Evolutionary conservation across 2,329 filamentous ascomycete genomes (phyloP).

Genomic region (Echinosphaeria canescens): DNA sequence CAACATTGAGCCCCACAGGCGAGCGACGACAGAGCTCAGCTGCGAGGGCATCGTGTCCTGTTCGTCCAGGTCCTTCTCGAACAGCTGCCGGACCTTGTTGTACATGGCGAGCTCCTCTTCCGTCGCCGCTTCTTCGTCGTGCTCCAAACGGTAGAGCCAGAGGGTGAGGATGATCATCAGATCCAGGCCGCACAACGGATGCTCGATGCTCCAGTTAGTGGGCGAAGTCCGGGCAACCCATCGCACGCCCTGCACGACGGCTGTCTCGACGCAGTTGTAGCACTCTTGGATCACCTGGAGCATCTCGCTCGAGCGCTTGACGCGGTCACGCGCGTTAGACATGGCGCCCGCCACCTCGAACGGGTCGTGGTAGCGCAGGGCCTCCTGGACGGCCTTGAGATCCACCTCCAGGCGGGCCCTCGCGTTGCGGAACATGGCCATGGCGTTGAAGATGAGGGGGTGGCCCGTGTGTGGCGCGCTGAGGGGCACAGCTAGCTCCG

Average conservation of each 20-base stretch:
- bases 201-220: conserved; percentile 98
- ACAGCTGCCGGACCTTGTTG: conserved; percentile 75
- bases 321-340: conserved; percentile 81
- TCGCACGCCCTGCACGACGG: conserved; percentile 79
- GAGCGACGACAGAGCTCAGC: conserved; percentile 84
- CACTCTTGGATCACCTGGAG: conserved; percentile 96
- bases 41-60: conserved; percentile 50
- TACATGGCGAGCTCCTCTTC: conserved; percentile 79
- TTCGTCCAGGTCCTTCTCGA: conserved; percentile 78
- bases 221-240: conserved; percentile 97
- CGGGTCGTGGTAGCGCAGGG: conserved; percentile 86
- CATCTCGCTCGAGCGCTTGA: conserved; percentile 93
- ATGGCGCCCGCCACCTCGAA: conserved; percentile 95
- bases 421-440: conserved; percentile 91
- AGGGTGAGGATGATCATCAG: conserved; percentile 94
- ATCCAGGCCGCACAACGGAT: conserved; percentile 89
- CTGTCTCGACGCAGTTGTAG: conserved; percentile 94
- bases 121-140: conserved; percentile 81
- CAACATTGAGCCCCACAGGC: conserved; percentile 93
- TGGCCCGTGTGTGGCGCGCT: conserved; percentile 93
- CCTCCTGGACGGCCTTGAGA: conserved; percentile 88
- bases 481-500: conserved; percentile 74
- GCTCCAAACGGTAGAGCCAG: conserved; percentile 98
- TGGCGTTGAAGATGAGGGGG: conserved; percentile 92
- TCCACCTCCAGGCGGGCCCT: conserved; percentile 85